phyloP scores from a whole-genome alignment of 2,329 filamentous ascomycete species.

The Diaporthe caulivora region DNA sequence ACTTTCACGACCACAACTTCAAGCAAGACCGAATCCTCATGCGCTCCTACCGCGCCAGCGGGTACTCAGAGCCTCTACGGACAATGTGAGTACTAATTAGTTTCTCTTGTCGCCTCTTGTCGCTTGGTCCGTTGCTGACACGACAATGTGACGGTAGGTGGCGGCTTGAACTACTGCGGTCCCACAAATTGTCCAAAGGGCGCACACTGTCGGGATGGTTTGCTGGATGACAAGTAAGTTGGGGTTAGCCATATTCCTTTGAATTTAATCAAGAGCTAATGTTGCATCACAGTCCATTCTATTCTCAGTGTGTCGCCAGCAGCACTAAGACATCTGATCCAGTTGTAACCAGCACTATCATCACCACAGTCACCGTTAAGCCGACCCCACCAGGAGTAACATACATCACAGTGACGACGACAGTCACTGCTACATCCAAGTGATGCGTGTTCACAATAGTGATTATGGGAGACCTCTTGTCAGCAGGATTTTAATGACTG shows the following conservation, averaged over 20 bases:
- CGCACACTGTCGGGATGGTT: constrained; percentile 5
- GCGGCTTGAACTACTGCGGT: constrained; percentile 12
- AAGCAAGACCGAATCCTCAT: background rate
- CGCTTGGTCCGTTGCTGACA: background rate
- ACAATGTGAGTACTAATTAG: background rate
- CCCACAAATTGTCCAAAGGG: constrained; percentile 13
- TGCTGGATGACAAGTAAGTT: constrained; percentile 17
- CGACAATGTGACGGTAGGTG: background rate
- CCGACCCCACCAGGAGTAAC: background rate
- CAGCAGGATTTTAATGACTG: background rate
- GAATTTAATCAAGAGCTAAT: background rate
- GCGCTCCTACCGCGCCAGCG: background rate
- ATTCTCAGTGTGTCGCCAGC: constrained; percentile 17
- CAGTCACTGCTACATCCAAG: background rate
- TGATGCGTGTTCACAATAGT: background rate
- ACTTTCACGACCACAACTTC: background rate
- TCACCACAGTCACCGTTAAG: background rate
- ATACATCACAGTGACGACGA: background rate
- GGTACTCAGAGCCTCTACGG: constrained; percentile 11
- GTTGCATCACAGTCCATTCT: background rate
- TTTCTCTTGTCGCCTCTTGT: background rate
- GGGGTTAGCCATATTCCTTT: background rate
- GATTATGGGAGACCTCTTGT: background rate
- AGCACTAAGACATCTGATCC: background rate
- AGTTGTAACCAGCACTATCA: background rate